Percentiles rank a stretch among this genome's conserved stretches.
Evolutionary conservation across 179 eudicot species (phyloP).

Genomic region (Silene coronaria): DNA sequence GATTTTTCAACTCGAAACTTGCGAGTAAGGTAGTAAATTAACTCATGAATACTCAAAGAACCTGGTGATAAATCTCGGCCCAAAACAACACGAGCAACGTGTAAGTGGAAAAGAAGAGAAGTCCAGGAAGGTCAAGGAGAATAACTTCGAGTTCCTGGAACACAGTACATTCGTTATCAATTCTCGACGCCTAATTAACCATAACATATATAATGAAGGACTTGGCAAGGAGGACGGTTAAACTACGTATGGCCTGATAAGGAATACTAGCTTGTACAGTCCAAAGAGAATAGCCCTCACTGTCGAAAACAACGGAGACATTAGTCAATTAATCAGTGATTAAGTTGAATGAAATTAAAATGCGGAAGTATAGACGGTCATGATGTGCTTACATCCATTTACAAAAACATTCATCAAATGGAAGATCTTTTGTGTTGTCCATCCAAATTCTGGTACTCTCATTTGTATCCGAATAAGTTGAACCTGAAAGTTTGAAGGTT

Average conservation of each 20-base stretch:
- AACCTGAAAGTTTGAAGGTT: conserved; percentile 33
- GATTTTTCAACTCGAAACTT: neutral
- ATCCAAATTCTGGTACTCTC: conserved; percentile 63
- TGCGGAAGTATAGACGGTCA: neutral
- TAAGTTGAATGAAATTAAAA: neutral
- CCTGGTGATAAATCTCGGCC: conserved; percentile 97
- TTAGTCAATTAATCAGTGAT: neutral
- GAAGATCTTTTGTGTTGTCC: conserved; percentile 80
- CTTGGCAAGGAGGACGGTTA: neutral
- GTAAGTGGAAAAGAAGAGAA: conserved; percentile 80
- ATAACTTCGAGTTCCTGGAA: conserved; percentile 51
- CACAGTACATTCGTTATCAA: neutral
- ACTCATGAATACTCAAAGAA: conserved; percentile 12
- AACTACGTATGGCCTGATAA: conserved; percentile 37
- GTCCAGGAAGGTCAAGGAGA: conserved; percentile 72
- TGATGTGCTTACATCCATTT: conserved; percentile 49
- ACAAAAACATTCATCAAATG: conserved; percentile 68
- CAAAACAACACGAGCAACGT: conserved; percentile 78
- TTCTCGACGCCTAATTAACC: neutral
- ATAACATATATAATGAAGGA: neutral
- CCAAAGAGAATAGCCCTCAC: conserved; percentile 63
- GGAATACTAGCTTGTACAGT: conserved; percentile 39
- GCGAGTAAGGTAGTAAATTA: neutral
- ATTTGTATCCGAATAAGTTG: conserved; percentile 59
- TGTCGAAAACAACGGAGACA: conserved; percentile 23